Base-by-base conservation (phyloP, 768 basidiomycete species). In the Cystobasidium ongulense region DNA sequence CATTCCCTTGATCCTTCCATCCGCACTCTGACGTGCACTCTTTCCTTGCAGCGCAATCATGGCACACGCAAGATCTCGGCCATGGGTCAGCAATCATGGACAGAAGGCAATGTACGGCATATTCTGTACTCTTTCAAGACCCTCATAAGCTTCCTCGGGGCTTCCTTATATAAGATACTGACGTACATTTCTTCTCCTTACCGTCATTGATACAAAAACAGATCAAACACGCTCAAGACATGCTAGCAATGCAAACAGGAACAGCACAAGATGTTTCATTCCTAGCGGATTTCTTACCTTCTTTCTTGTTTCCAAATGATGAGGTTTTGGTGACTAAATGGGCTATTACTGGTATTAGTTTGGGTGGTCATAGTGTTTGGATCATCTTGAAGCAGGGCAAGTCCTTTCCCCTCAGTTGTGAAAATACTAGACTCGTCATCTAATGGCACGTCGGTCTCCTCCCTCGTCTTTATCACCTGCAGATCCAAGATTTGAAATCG, bases 361-460 rank as follows among this genome's bases (percentile, higher is more conserved):
- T 96, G 0, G 92, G 92, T 0, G 92, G 91, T 0, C 91, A 96
- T 79, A 85, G 90, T 0, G 84, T 89, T 0, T 94, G 92, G 91
- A 84, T 89, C 35, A 82, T 71, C 7, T 29, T 71, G 68, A 71
- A 59, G 53, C 50, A 71, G 23, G 68, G 68, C 59, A 38, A 36
- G 68, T 29, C 29, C 10, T 54, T 54, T 23, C 8, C 11, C 53
- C 29, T 46, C n/a, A 46, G 13, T 46, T 13, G 43, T n/a, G n/a
- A n/a, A n/a, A n/a, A n/a, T n/a, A n/a, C n/a, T n/a, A n/a, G n/a
- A n/a, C n/a, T n/a, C n/a, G n/a, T n/a, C n/a, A n/a, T n/a, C n/a
- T n/a, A n/a, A n/a, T n/a, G 46, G 46, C 46, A 23, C 46, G 15
- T 50, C 46, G 15, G 23, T 15, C 46, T 15, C 46, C 46, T 33